These are phyloP conservation scores for Wickerhamiella lipophila DNA, from an alignment of 805 yeast species.

Conservation along the genomic window DNA sequence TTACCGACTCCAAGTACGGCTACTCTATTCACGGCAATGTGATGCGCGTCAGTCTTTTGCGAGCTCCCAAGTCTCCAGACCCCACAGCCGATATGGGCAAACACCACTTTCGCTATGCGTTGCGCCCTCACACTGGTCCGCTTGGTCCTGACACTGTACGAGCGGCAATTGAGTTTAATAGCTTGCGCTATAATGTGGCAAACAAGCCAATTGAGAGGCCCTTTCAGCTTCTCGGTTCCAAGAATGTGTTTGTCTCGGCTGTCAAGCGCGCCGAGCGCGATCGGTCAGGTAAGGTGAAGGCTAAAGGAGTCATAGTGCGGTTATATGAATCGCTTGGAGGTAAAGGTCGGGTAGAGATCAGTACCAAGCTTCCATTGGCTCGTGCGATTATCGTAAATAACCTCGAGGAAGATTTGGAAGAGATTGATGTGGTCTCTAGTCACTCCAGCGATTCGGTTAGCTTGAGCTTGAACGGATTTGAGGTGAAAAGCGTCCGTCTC, in stretches of 20 bases:
- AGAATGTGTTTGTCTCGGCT: slow-evolving; percentile 55
- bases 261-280: slow-evolving; percentile 86
- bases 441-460: slow-evolving; percentile 22
- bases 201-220: neutral
- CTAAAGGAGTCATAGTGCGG: slow-evolving; percentile 49
- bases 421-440: slow-evolving; percentile 23
- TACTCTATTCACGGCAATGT: slow-evolving; percentile 86
- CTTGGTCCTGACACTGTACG: slow-evolving; percentile 53
- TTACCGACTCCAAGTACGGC: slow-evolving; percentile 84
- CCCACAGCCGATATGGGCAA: slow-evolving; percentile 86
- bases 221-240: slow-evolving; percentile 32
- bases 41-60: slow-evolving; percentile 71
- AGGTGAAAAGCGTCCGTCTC: slow-evolving; percentile 53
- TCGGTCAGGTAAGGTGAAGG: slow-evolving; percentile 33
- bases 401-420: slow-evolving; percentile 31
- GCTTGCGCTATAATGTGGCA: slow-evolving; percentile 21
- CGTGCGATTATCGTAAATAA: slow-evolving; percentile 39
- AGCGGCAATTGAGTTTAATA: slow-evolving; percentile 71
- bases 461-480: slow-evolving; percentile 56
- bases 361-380: slow-evolving; percentile 37
- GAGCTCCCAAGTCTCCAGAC: slow-evolving; percentile 93
- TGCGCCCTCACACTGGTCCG: slow-evolving; percentile 68
- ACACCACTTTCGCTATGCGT: slow-evolving; percentile 71
- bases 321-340: slow-evolving; percentile 89
- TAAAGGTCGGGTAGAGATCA: slow-evolving; percentile 39